A percentile compares a stretch with the other conserved stretches of the same genome.
Conservation (phyloP, 495 filamentous ascomycete genomes). For the Penicillium turbatum region DNA sequence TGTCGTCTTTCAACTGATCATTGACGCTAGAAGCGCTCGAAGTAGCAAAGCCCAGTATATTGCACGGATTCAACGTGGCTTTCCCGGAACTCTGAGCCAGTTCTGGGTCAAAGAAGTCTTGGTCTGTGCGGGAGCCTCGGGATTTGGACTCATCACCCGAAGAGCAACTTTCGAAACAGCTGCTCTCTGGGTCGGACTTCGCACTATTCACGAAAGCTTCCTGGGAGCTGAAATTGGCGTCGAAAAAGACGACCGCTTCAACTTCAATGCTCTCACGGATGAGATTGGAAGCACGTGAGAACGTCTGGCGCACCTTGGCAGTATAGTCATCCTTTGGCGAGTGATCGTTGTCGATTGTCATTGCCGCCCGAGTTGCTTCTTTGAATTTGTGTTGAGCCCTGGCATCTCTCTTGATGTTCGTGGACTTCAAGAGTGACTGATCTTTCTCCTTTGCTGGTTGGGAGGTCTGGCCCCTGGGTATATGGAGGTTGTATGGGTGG, state of each 20-base stretch:
- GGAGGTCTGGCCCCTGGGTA: not conserved
- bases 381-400: not conserved
- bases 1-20: constrained; percentile 1
- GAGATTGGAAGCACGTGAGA: constrained; percentile 42
- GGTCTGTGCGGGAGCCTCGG: not conserved
- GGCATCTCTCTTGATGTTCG: not conserved
- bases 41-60: constrained; percentile 19
- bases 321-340: constrained; percentile 5
- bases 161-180: constrained; percentile 12
- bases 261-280: constrained; percentile 48
- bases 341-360: not conserved
- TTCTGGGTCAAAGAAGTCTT: not conserved
- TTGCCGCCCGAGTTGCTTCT: not conserved
- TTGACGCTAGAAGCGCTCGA: constrained; percentile 13
- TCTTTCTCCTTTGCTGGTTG: not conserved
- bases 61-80: constrained; percentile 8
- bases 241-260: constrained; percentile 47
- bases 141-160: constrained; percentile 10
- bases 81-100: constrained; percentile 2
- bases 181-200: constrained; percentile 15
- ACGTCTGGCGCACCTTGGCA: constrained; percentile 9
- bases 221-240: constrained; percentile 34
- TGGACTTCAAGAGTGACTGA: not conserved
- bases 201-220: constrained; percentile 9
- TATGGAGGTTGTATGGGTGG: constrained; percentile 5